Conservation (phyloP, 169 alveolate species). For the Perkinsus marinus region DNA sequence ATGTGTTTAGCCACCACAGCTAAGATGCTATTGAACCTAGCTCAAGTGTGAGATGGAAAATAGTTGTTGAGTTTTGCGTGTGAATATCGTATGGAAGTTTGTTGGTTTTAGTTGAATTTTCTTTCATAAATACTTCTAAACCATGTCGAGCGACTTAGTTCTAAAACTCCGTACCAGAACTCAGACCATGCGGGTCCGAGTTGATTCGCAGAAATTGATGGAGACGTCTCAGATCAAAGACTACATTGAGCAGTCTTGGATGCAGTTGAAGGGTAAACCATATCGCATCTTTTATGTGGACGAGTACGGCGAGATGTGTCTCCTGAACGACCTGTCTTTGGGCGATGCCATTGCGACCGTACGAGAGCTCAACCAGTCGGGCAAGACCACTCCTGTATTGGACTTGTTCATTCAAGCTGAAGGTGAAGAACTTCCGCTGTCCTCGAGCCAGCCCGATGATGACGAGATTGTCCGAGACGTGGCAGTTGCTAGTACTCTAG, state of each 20-base stretch:
- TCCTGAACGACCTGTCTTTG: neutral
- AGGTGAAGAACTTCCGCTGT: neutral
- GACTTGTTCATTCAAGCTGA: neutral
- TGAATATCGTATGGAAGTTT: neutral
- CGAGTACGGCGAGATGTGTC: neutral
- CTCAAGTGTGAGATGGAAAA: neutral
- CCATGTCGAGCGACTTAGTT: neutral
- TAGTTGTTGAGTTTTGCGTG: neutral
- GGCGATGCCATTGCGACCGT: neutral
- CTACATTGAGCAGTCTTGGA: neutral
- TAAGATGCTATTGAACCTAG: neutral
- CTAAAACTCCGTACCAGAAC: neutral
- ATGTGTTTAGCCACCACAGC: no score
- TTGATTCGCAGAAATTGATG: neutral
- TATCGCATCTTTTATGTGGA: neutral
- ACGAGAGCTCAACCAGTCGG: neutral
- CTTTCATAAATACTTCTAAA: neutral
- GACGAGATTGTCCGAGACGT: neutral
- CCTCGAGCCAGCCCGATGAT: neutral
- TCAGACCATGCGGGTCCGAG: neutral
- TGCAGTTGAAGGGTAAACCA: neutral
- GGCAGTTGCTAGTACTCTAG: neutral
- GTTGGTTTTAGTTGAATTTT: neutral
- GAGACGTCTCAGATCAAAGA: neutral
- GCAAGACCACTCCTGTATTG: neutral